Conservation (phyloP, 441 rosid genomes). For the Capsella rubella region DNA sequence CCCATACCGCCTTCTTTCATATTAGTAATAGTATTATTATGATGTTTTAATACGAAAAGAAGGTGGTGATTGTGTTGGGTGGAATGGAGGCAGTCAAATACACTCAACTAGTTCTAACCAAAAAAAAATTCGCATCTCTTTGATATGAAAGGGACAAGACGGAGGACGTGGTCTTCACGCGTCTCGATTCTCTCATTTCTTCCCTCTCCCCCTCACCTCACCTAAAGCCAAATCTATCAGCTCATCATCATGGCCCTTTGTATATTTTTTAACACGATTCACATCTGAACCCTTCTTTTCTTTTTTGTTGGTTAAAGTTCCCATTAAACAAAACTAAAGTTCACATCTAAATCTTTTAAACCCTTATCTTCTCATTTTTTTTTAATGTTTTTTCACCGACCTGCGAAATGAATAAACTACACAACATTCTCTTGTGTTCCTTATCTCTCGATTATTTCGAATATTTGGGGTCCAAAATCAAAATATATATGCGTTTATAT, state of each 20-base stretch:
- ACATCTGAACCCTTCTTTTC: background rate
- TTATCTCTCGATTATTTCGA: constrained; percentile 1
- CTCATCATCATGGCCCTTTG: background rate
- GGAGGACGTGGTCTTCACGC: constrained; percentile 27
- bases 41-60: constrained; percentile 10
- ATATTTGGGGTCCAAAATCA: background rate
- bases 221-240: constrained; percentile 21
- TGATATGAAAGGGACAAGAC: constrained; percentile 41
- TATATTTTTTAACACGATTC: constrained; percentile 1
- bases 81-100: constrained; percentile 46
- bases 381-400: background rate
- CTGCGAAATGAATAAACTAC: background rate
- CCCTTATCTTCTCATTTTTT: background rate
- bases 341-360: too few relatives aligned
- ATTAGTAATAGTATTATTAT: background rate
- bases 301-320: too few relatives aligned
- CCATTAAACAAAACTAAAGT: too few relatives aligned
- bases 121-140: background rate
- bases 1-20: too few relatives aligned
- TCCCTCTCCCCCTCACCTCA: background rate
- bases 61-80: constrained; percentile 42
- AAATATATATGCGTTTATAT: background rate
- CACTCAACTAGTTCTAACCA: background rate
- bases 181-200: constrained; percentile 7
- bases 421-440: background rate